Evolutionary conservation across 2,329 filamentous ascomycete genomes (phyloP).

Genomic region (Lachnellula occidentalis): DNA sequence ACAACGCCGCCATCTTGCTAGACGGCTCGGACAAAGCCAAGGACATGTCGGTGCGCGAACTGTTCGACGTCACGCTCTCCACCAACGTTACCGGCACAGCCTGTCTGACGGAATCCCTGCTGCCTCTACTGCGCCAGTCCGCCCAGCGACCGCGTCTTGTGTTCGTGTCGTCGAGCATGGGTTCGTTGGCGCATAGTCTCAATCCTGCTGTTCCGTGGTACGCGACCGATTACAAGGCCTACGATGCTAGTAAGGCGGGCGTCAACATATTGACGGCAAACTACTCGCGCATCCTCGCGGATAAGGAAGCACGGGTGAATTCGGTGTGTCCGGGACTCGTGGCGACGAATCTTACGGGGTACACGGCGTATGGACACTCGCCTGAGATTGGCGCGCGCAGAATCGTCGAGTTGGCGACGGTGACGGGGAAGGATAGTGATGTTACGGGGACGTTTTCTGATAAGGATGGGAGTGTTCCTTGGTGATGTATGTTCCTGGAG

Average conservation of each 20-base stretch:
- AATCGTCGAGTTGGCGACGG: conserved; percentile 23
- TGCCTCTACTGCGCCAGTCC: conserved; percentile 32
- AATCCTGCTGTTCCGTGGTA: conserved; percentile 13
- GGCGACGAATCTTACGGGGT: conserved; percentile 25
- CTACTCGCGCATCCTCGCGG: conserved; percentile 22
- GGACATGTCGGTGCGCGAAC: conserved; percentile 7
- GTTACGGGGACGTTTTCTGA: conserved; percentile 21
- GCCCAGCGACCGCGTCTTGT: conserved; percentile 20
- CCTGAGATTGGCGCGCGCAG: conserved; percentile 22
- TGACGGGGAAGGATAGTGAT: conserved; percentile 17
- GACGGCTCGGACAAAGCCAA: background rate
- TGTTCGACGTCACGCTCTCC: conserved; percentile 20
- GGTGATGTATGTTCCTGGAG: conserved; percentile 1
- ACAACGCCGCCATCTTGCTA: conserved; percentile 15
- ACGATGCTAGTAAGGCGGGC: conserved; percentile 27
- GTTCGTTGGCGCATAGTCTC: conserved; percentile 11
- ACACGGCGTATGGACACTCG: conserved; percentile 1
- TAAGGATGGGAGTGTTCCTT: conserved; percentile 8
- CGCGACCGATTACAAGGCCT: conserved; percentile 11
- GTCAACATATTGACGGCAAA: conserved; percentile 29
- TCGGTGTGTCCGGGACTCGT: conserved; percentile 24
- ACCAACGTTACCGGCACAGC: conserved; percentile 30
- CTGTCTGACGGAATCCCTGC: conserved; percentile 28
- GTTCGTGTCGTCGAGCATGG: conserved; percentile 23
- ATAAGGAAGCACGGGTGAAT: conserved; percentile 22